Evolutionary conservation across 2,329 filamentous ascomycete species (phyloP).

Genomic region (Arachnopeziza araneosa): DNA sequence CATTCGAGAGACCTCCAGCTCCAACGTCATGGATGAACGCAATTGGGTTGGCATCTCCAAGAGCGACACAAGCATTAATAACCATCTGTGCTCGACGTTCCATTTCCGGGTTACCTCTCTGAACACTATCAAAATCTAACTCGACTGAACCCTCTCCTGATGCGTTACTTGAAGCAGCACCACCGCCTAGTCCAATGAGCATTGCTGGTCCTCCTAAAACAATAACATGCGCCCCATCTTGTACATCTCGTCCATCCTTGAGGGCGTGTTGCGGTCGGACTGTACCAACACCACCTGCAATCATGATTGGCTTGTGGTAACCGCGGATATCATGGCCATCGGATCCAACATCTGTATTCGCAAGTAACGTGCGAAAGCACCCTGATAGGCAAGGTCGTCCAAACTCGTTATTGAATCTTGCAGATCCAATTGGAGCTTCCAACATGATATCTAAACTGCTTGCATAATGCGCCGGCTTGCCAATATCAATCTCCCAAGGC

Average conservation of each 20-base stretch:
- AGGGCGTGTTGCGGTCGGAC: slow-evolving; percentile 87
- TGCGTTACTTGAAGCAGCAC: slow-evolving; percentile 86
- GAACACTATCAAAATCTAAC: slow-evolving; percentile 94
- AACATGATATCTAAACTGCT: slow-evolving; percentile 97
- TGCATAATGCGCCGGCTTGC: slow-evolving; percentile 85
- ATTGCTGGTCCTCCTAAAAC: slow-evolving; percentile 95
- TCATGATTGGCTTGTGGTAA: slow-evolving; percentile 98
- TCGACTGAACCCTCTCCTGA: slow-evolving; percentile 86
- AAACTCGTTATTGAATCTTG: slow-evolving; percentile 97
- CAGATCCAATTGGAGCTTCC: slow-evolving; percentile 90
- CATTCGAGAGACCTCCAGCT: slow-evolving; percentile 78
- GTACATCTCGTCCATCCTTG: slow-evolving; percentile 74
- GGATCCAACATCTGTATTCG: slow-evolving; percentile 55
- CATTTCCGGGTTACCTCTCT: slow-evolving; percentile 94
- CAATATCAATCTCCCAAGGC: slow-evolving; percentile 89
- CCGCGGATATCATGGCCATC: slow-evolving; percentile 66
- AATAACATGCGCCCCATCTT: slow-evolving; percentile 82
- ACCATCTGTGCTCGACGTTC: slow-evolving; percentile 95
- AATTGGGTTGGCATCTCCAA: slow-evolving; percentile 83
- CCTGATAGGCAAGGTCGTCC: slow-evolving; percentile 83
- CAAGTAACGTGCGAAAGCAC: slow-evolving; percentile 86
- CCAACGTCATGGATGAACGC: slow-evolving; percentile 97
- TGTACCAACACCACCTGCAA: slow-evolving; percentile 90
- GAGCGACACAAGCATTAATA: slow-evolving; percentile 85
- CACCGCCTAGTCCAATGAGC: slow-evolving; percentile 93